Conservation (phyloP, 2,329 filamentous ascomycete species). For the Calcarisporium arbuscula region DNA sequence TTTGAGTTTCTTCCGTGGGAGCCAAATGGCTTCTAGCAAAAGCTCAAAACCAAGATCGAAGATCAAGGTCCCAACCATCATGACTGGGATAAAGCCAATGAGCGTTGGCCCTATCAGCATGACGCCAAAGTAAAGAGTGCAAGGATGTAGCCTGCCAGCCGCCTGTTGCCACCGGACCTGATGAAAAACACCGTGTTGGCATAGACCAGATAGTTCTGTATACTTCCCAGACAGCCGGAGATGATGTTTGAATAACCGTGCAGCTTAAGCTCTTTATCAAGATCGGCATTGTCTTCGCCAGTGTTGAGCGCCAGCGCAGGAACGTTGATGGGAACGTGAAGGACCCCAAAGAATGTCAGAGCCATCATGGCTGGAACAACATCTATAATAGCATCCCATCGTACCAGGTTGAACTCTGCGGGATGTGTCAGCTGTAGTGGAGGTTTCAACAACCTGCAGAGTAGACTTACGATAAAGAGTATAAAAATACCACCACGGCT, state of each 20-base stretch:
- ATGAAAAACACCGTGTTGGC: constrained; percentile 98
- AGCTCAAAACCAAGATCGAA: constrained; percentile 93
- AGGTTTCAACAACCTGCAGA: too few relatives aligned
- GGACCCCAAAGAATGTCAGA: constrained; percentile 91
- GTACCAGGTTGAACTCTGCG: constrained; percentile 70
- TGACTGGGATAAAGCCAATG: constrained; percentile 91
- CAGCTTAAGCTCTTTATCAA: constrained; percentile 85
- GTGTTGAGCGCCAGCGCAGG: constrained; percentile 85
- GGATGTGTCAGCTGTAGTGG: constrained; percentile 12
- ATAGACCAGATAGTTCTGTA: constrained; percentile 95
- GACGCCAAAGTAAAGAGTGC: constrained; percentile 74
- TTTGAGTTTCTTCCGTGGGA: constrained; percentile 83
- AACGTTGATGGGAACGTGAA: constrained; percentile 97
- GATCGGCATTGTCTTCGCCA: constrained; percentile 84
- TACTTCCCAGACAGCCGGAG: constrained; percentile 80
- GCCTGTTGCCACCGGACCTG: constrained; percentile 79
- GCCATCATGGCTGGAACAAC: constrained; percentile 94
- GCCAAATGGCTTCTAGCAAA: constrained; percentile 79
- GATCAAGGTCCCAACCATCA: constrained; percentile 93
- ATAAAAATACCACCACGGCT: constrained; percentile 98
- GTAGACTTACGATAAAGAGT: constrained; percentile 76
- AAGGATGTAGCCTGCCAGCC: constrained; percentile 79
- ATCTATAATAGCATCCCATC: constrained; percentile 77
- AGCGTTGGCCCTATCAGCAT: constrained; percentile 80
- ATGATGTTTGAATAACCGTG: constrained; percentile 91